These are phyloP conservation scores for Penicillium sp. DNA, from an alignment of 2,329 filamentous ascomycete genomes.

Conservation along the genomic window DNA sequence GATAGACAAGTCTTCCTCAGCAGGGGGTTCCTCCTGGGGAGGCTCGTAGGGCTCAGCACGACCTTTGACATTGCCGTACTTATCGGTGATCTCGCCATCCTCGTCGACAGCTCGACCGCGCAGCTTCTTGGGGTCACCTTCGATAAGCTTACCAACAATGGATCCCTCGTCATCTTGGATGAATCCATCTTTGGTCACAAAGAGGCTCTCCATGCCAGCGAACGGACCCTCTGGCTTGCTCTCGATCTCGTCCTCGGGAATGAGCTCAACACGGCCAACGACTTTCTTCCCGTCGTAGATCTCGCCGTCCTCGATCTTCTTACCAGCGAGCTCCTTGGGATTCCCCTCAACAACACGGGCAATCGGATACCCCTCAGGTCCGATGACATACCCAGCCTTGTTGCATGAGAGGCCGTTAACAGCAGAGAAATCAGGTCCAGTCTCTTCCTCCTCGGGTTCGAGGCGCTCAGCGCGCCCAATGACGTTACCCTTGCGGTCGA, in stretches of 20 bases:
- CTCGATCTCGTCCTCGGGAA: constrained; percentile 56
- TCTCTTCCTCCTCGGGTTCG: constrained; percentile 42
- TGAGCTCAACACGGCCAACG: constrained; percentile 56
- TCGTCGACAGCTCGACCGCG: constrained; percentile 73
- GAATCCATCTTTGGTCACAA: constrained; percentile 57
- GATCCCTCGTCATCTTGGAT: constrained; percentile 75
- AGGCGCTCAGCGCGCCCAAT: constrained; percentile 56
- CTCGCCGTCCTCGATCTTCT: constrained; percentile 55
- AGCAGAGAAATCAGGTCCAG: constrained; percentile 53
- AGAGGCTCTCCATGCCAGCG: constrained; percentile 55
- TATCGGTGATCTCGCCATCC: constrained; percentile 78
- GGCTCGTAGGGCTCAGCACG: constrained; percentile 57
- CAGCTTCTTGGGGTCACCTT: constrained; percentile 69
- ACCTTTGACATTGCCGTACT: constrained; percentile 63
- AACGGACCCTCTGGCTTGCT: constrained; percentile 57
- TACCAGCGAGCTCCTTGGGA: constrained; percentile 54
- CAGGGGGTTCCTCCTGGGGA: constrained; percentile 41
- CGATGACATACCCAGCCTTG: constrained; percentile 59
- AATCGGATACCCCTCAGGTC: constrained; percentile 52
- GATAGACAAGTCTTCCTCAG: constrained; percentile 55
- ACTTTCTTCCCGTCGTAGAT: constrained; percentile 57
- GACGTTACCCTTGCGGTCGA: constrained; percentile 61
- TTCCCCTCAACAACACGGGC: constrained; percentile 55
- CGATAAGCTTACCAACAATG: constrained; percentile 67
- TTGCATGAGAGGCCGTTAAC: constrained; percentile 55